These are phyloP conservation scores for Sarcomyxa edulis DNA, from an alignment of 768 basidiomycete genomes.

Conservation along the genomic window DNA sequence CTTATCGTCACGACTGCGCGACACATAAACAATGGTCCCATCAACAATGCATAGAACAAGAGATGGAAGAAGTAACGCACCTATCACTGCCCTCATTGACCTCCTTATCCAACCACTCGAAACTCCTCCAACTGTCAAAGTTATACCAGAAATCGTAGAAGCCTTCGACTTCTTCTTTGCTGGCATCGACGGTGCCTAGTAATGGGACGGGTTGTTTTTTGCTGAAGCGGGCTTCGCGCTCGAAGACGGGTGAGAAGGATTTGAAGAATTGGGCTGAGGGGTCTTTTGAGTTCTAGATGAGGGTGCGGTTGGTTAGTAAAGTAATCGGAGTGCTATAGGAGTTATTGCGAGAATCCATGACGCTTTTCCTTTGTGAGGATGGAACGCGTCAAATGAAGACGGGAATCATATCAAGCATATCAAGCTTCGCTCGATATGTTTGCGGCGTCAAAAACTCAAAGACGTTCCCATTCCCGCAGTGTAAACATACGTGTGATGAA, in stretches of 20 bases:
- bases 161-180: constrained; percentile 79
- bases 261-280: constrained; percentile 54
- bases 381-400: too few relatives aligned
- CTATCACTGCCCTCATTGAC: constrained; percentile 96
- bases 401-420: too few relatives aligned
- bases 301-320: constrained; percentile 30
- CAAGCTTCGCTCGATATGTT: too few relatives aligned
- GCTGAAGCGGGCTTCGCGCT: constrained; percentile 91
- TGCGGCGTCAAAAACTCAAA: too few relatives aligned
- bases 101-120: constrained; percentile 98
- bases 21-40: constrained; percentile 8
- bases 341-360: background rate
- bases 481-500: too few relatives aligned
- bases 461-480: too few relatives aligned
- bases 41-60: background rate
- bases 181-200: constrained; percentile 64
- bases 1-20: constrained; percentile 88
- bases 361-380: too few relatives aligned
- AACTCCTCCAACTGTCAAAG: constrained; percentile 97
- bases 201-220: constrained; percentile 76
- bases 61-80: constrained; percentile 35
- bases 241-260: constrained; percentile 76
- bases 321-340: background rate
- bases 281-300: constrained; percentile 30
- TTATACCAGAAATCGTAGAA: constrained; percentile 99